These are phyloP conservation scores for Lactifluus echinatus DNA, from an alignment of 768 basidiomycete species.

Conservation along the genomic window DNA sequence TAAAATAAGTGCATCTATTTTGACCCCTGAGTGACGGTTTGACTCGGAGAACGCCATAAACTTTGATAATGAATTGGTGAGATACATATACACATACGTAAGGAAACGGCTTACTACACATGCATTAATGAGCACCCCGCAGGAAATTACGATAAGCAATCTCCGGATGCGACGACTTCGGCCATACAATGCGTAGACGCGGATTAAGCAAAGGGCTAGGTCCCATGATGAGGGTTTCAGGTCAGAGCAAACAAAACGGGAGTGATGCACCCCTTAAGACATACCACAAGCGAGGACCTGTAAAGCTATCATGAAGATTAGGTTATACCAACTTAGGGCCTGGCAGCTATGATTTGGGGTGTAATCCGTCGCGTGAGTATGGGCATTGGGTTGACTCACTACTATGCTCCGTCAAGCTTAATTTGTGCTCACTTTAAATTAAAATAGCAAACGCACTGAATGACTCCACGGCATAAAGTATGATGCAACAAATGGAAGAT, in stretches of 20 bases:
- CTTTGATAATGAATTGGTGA: too few species aligned
- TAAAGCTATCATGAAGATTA: not conserved
- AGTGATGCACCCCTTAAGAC: not conserved
- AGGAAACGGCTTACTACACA: not conserved
- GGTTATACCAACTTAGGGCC: not conserved
- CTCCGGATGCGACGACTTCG: not conserved
- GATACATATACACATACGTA: not conserved
- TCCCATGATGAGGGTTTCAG: not conserved
- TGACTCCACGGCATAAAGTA: constrained; percentile 15
- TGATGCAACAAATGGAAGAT: constrained; percentile 21
- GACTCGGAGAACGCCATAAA: too few species aligned
- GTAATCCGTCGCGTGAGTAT: not conserved
- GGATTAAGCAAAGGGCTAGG: not conserved
- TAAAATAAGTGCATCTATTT: too few species aligned
- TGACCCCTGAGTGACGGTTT: too few species aligned
- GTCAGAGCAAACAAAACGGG: not conserved
- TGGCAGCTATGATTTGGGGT: not conserved
- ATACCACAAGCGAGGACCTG: constrained; percentile 1
- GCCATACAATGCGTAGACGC: constrained; percentile 7
- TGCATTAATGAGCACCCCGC: not conserved
- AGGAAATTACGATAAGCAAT: not conserved
- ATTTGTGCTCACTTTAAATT: not conserved
- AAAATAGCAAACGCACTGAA: not conserved
- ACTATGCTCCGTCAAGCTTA: not conserved
- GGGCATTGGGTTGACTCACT: not conserved